Base-by-base conservation (phyloP, 1,139 yeast genomes). In the Magnusiomyces sp. region DNA sequence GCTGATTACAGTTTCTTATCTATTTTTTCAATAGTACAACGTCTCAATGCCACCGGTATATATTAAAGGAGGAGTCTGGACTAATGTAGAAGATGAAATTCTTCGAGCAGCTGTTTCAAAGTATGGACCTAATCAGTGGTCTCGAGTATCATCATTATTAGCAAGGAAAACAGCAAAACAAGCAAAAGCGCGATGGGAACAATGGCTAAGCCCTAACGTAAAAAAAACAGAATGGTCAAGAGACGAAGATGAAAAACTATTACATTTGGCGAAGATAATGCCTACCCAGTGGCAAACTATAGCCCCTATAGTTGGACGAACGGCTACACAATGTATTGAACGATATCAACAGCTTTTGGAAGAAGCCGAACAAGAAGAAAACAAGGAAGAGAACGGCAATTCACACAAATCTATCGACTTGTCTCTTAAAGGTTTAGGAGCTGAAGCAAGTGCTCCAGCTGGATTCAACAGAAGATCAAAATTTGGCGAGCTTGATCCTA, bases 281-380 rank as follows among this genome's bases (percentile, higher is more conserved):
- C 97, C 97, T 1, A 89, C 90, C 53, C 97, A 90, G 67, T 92
- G 98, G 98, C 75, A 95, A 46, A 81, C 94, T 2, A 85, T 92
- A 32, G 85, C 95, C 0, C 80, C 87, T 5, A 66, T 82, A 10
- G 71, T 90, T 65, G 94, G 92, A 0, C 71, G 97, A 50, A 86
- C 97, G 0, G 92, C 96, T 0, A 81, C 88, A 13, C 87, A 83
- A 54, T 88, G 95, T 67, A 79, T 86, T n/a, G 95, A 89, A 57
- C 69, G 97, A 53, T 92, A 88, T 62, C 94, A 86, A 61, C 75
- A 74, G 55, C 71, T 92, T 32, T 64, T 89, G n/a, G 85, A 81
- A 51, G 83, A 76, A 47, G 77, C 75, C 2, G 69, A 60, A 45
- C 64, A 65, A 2, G 65, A 64, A 4, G 67, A 69, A 36, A 70